A percentile compares a stretch with the other conserved stretches of the same genome.
Evolutionary conservation across 202 grass and related monocot species (phyloP).

Genomic region (Zizania palustris): DNA sequence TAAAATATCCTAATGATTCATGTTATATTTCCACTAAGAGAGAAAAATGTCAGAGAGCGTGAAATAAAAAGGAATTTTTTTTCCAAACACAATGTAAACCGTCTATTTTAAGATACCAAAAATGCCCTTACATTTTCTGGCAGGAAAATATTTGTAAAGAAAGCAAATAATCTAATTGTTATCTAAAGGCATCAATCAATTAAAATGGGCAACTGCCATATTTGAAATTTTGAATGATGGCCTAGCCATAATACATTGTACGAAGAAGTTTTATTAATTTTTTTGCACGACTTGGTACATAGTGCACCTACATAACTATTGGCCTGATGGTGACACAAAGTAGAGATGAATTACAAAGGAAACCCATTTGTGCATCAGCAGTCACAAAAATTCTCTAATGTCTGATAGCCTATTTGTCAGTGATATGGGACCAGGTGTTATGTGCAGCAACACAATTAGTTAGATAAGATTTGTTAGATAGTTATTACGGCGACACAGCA

Average conservation of each 20-base stretch:
- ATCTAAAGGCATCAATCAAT: not conserved
- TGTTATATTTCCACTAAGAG: slow-evolving; percentile 23
- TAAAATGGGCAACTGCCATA: slow-evolving; percentile 4
- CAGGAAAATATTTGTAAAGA: not conserved
- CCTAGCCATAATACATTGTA: slow-evolving; percentile 11
- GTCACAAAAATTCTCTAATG: not conserved
- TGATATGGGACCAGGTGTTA: too few relatives aligned
- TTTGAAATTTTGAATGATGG: slow-evolving; percentile 45
- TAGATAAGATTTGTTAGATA: too few relatives aligned
- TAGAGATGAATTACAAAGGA: slow-evolving; percentile 10
- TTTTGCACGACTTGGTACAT: not conserved
- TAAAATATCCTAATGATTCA: slow-evolving; percentile 19
- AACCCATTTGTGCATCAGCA: slow-evolving; percentile 1
- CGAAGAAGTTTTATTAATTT: not conserved
- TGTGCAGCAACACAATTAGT: too few relatives aligned
- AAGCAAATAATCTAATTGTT: not conserved
- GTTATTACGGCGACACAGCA: too few relatives aligned
- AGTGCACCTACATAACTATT: slow-evolving; percentile 10
- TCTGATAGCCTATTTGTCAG: not conserved
- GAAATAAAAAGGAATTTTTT: slow-evolving; percentile 7
- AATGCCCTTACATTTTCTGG: not conserved
- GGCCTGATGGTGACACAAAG: not conserved
- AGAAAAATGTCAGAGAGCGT: slow-evolving; percentile 7
- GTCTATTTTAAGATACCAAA: not conserved
- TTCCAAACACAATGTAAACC: not conserved